Conservation (phyloP, 2,329 filamentous ascomycete species). For the Colletotrichum sp. region DNA sequence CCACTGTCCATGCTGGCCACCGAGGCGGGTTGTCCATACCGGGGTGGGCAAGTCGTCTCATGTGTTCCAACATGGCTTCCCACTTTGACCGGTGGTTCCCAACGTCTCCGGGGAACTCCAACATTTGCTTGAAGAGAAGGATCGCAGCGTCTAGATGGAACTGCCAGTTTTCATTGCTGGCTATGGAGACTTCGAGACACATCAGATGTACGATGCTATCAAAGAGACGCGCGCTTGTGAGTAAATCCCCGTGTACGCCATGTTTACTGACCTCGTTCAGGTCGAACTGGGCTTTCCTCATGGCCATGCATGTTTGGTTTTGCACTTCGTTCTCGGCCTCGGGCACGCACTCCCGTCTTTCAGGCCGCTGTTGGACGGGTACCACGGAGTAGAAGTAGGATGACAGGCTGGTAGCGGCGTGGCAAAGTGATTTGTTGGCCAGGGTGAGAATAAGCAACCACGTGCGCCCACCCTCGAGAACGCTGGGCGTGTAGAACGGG, state of each 20-base stretch:
- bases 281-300: conserved; percentile 46
- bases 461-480: conserved; percentile 58
- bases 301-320: conserved; percentile 45
- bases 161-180: conserved; percentile 51
- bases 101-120: conserved; percentile 33
- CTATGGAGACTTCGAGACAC: conserved; percentile 53
- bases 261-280: conserved; percentile 37
- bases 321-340: conserved; percentile 38
- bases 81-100: neutral
- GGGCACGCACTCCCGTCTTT: conserved; percentile 26
- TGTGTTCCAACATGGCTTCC: neutral
- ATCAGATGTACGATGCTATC: conserved; percentile 57
- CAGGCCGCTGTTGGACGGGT: conserved; percentile 22
- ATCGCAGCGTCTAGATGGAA: conserved; percentile 53
- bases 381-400: conserved; percentile 59
- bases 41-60: neutral
- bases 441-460: conserved; percentile 64
- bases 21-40: neutral
- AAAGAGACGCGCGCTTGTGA: conserved; percentile 43
- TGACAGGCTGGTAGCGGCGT: conserved; percentile 58
- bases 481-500: conserved; percentile 62
- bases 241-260: conserved; percentile 30
- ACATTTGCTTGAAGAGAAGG: conserved; percentile 50
- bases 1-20: conserved; percentile 37
- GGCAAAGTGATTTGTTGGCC: conserved; percentile 60